A percentile compares a stretch with the other conserved stretches of the same genome.
phyloP scores from a whole-genome alignment of 2,329 filamentous ascomycete genomes.

The Pleoardoris graminearum region DNA sequence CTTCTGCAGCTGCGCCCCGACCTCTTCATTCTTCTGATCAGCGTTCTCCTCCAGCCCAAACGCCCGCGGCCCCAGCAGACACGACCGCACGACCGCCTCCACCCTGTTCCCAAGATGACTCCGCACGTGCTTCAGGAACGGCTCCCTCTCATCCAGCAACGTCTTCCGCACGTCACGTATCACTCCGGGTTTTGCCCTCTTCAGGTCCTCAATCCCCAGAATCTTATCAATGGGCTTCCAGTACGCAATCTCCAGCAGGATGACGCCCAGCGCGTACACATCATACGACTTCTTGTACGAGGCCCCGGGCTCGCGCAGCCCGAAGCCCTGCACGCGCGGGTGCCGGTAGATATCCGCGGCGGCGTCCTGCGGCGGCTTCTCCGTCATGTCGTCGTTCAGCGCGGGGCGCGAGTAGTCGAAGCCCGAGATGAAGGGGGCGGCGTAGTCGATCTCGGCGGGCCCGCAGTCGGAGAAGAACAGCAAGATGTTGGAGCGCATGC shows the following conservation, averaged over 20 bases:
- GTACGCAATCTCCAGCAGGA: slow-evolving; percentile 59
- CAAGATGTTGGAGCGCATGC: slow-evolving; percentile 58
- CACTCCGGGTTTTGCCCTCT: slow-evolving; percentile 44
- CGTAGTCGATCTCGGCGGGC: slow-evolving; percentile 41
- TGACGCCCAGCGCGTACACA: slow-evolving; percentile 57
- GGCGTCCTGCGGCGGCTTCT: slow-evolving; percentile 51
- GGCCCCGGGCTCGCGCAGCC: slow-evolving; percentile 28
- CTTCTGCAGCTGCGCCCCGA: slow-evolving; percentile 35
- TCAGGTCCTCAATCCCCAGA: slow-evolving; percentile 45
- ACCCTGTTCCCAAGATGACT: slow-evolving; percentile 32
- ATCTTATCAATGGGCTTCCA: slow-evolving; percentile 55
- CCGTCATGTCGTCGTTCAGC: slow-evolving; percentile 55
- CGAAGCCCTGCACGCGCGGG: slow-evolving; percentile 48
- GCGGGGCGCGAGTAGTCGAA: slow-evolving; percentile 61
- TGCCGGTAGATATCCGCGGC: slow-evolving; percentile 58
- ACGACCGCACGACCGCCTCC: slow-evolving; percentile 31
- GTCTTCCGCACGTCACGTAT: slow-evolving; percentile 43
- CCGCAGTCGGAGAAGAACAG: slow-evolving; percentile 52
- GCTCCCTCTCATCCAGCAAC: slow-evolving; percentile 25
- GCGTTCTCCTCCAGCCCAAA: slow-evolving; percentile 31
- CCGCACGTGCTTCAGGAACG: slow-evolving; percentile 27
- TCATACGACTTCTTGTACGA: slow-evolving; percentile 56
- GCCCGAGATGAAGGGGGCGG: slow-evolving; percentile 54
- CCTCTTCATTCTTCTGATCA: slow-evolving; percentile 38
- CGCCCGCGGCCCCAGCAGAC: slow-evolving; percentile 33